Percentiles rank a stretch among this genome's conserved stretches.
These are phyloP conservation scores for Chalaropsis thielavioides DNA, from an alignment of 2,329 filamentous ascomycete genomes.

Conservation along the genomic window DNA sequence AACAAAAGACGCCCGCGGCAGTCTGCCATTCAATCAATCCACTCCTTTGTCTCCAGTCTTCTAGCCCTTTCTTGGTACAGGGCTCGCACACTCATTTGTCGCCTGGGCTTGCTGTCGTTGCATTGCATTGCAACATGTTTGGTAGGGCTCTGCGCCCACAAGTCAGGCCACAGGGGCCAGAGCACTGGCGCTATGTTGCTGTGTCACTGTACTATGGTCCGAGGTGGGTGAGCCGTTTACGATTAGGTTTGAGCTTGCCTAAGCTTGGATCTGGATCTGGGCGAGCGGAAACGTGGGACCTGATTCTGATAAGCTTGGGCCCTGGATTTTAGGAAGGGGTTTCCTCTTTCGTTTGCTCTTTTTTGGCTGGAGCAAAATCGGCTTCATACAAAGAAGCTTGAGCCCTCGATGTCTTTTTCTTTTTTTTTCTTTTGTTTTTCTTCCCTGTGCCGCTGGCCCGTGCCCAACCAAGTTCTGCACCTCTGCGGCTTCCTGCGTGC, in stretches of 20 bases:
- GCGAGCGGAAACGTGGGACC: background rate
- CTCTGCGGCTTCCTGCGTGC: background rate
- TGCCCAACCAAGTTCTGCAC: background rate
- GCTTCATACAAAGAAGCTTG: background rate
- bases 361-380: background rate
- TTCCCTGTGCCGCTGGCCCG: background rate
- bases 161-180: background rate
- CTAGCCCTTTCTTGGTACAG: background rate
- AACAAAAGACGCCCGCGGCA: background rate
- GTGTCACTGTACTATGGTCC: background rate
- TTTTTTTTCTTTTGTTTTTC: background rate
- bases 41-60: background rate
- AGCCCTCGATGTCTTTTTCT: background rate
- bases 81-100: background rate
- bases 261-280: background rate
- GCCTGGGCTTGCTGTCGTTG: background rate
- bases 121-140: background rate
- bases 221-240: background rate
- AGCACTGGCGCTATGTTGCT: background rate
- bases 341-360: background rate
- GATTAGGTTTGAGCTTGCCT: background rate
- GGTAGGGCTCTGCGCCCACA: background rate
- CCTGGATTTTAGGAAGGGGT: background rate
- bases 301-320: conserved; percentile 1
- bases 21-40: background rate